A percentile compares a stretch with the other conserved stretches of the same genome.
Conservation (phyloP, 75 land plant species). For the Selaginella moellendorffii region DNA sequence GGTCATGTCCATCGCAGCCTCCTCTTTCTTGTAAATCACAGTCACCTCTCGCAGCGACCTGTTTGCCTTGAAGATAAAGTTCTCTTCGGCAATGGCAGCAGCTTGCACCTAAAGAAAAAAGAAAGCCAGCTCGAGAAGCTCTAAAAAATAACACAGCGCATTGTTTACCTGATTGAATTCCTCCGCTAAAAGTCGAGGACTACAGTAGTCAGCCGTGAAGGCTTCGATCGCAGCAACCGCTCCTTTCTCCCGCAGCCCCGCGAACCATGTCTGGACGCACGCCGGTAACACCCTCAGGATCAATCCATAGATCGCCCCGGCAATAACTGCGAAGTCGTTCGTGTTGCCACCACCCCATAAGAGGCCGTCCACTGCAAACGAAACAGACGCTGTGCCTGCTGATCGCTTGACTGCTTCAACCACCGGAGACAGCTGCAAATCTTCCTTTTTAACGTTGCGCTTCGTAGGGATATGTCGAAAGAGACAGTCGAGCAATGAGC, state of each 20-base stretch:
- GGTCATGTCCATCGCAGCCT: constrained; percentile 85
- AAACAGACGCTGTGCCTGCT: constrained; percentile 41
- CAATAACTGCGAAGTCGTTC: constrained; percentile 43
- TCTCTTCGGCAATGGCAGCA: constrained; percentile 57
- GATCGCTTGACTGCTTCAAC: constrained; percentile 56
- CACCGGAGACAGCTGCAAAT: constrained; percentile 6
- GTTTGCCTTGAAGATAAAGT: constrained; percentile 66
- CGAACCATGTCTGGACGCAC: constrained; percentile 84
- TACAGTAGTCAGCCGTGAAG: constrained; percentile 73
- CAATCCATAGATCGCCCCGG: constrained; percentile 72
- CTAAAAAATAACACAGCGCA: no score
- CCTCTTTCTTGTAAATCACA: constrained; percentile 89
- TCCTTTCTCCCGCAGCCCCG: constrained; percentile 65
- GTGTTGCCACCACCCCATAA: constrained; percentile 49
- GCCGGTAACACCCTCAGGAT: constrained; percentile 80
- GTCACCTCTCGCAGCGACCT: constrained; percentile 63
- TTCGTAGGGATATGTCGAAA: constrained; percentile 67
- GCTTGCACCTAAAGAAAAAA: constrained; percentile 85
- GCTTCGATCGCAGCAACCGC: constrained; percentile 43
- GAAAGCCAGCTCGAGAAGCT: no score
- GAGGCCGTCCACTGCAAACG: constrained; percentile 50
- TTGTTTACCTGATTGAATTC: constrained; percentile 72
- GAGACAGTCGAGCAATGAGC: constrained; percentile 52
- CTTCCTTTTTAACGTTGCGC: background rate
- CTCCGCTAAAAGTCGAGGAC: constrained; percentile 61